Evolutionary conservation across 2,329 filamentous ascomycete genomes (phyloP).

Genomic region (Cadophora luteo-olivacea): DNA sequence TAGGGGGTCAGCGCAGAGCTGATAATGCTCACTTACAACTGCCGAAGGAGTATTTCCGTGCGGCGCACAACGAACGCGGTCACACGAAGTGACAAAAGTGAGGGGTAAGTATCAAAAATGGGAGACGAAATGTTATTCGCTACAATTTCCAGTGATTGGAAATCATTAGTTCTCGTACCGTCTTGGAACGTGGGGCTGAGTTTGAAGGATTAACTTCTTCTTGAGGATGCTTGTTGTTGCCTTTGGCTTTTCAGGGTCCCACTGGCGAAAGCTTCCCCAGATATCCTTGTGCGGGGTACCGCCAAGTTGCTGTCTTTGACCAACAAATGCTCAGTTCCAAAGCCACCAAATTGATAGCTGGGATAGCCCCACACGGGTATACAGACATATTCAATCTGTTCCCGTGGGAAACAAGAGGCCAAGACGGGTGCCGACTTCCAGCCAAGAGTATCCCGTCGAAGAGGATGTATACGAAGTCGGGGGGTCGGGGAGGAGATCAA

Average conservation of each 20-base stretch:
- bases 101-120: constrained; percentile 7
- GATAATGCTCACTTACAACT: neutral
- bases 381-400: neutral
- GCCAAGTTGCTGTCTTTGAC: neutral
- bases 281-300: neutral
- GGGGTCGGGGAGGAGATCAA: constrained; percentile 7
- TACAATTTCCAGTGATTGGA: neutral
- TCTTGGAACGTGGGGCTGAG: neutral
- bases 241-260: constrained; percentile 8
- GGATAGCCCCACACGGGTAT: neutral
- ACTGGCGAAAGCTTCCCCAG: constrained; percentile 10
- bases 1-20: neutral
- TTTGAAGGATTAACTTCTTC: neutral
- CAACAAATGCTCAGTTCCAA: neutral
- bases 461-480: neutral
- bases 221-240: neutral
- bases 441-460: neutral
- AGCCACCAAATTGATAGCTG: neutral
- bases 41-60: constrained; percentile 2
- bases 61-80: neutral
- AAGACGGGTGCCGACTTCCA: constrained; percentile 5
- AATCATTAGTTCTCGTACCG: neutral
- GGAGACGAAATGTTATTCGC: neutral
- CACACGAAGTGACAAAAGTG: neutral
- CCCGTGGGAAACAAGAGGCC: neutral